These are phyloP conservation scores for Talinum fruticosum DNA, from an alignment of 148 eudicot species.

Conservation along the genomic window DNA sequence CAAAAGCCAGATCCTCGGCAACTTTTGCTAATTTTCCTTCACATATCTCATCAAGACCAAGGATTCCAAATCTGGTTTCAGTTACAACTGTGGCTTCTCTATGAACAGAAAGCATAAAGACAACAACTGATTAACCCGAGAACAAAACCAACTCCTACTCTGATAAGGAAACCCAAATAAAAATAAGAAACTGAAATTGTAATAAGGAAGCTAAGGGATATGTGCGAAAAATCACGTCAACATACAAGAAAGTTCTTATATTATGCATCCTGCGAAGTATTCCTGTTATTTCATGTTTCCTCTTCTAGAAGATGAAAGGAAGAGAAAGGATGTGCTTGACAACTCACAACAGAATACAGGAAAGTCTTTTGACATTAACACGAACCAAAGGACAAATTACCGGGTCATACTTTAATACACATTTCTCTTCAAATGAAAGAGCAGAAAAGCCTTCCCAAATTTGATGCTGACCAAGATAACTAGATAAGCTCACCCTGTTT, in stretches of 20 bases:
- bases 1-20: too few species aligned
- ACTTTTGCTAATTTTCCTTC: too few species aligned
- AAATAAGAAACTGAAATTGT: background rate
- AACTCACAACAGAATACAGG: background rate
- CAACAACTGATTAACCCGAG: background rate
- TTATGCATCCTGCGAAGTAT: background rate
- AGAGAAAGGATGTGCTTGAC: background rate
- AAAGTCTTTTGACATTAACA: background rate
- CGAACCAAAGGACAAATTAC: background rate
- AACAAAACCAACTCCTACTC: background rate
- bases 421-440: background rate
- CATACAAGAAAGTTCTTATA: background rate
- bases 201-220: background rate
- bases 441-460: background rate
- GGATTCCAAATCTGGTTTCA: too few species aligned
- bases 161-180: background rate
- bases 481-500: slow-evolving; percentile 55
- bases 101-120: background rate
- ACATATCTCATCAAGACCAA: too few species aligned
- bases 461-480: background rate
- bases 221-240: too few species aligned
- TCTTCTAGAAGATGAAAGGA: background rate
- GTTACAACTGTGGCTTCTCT: background rate
- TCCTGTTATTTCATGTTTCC: background rate
- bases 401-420: background rate